Base-by-base conservation (phyloP, 345 rosid species). In the Brassica juncea region DNA sequence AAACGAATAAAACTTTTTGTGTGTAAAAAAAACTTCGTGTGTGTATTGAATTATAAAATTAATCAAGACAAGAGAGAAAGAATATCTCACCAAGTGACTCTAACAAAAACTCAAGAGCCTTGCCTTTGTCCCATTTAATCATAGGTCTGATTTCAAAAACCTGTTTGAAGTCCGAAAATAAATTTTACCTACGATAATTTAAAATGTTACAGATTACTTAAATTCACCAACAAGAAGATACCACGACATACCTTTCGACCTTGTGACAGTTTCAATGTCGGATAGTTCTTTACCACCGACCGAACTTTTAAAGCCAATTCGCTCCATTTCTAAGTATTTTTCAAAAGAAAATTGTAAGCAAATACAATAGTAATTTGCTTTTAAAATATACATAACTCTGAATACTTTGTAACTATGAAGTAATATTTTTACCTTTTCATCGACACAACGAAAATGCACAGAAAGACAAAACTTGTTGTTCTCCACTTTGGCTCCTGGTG, bases 91-190 rank as follows among this genome's bases (percentile, higher is more conserved):
- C 99, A 21, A 95, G 89, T 59, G 97, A 88, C 80, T 93, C 96
- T 55, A 95, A 68, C 81, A 95, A 84, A 83, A 93, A 93, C 76
- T 91, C 99, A 74, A 95, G 96, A 37, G 99, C 99, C 83, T 93
- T 93, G 72, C 99, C 99, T 82, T 95, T 95, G 87, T 95, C 94
- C 99, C 98, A 95, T 78, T 93, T 87, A 75, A 93, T 90, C 2
- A 81, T 85, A 2, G 99, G 99, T 14, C 99, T 89, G 72, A 95
- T 88, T 84, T 95, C 98, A 3, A 95, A 66, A 21, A 95, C 99
- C 99, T 94, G 80, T 65, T 73, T 8, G 2, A 72, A 62, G 68
- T 42, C 78, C 25, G 52, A 71, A 54, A 23, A 34, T n/a, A 15
- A 10, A 9, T 72, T 23, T 23, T 23, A 23, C 25, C 25, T 23